Evolutionary conservation across 306 rosid genomes (phyloP), one percentile per base, ranked within the genome.

Genomic region (Castanea crenata): DNA sequence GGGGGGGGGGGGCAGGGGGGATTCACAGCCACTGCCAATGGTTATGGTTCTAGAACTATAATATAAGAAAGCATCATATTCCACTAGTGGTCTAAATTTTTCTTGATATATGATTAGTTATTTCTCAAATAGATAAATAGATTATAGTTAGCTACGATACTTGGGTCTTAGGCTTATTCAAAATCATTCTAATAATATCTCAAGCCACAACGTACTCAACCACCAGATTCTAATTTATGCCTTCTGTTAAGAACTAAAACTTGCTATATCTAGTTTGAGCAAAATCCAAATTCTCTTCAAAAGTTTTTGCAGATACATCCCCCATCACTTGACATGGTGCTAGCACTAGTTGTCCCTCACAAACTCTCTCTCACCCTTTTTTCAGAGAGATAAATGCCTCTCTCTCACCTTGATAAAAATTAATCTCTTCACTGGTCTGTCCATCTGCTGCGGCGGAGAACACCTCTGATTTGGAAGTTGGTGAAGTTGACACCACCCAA

Each of bases 371-470:
- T 95, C 99, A 0, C 99, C 99, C 76, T 95, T 27, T 27, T 27
- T 27, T 27, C 31, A 27, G 31, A 27, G 31, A 27, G 31, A 27
- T 27, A 27, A 27, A 25, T 25, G 1, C 27, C 27, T 25, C 27
- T 25, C 27, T 25, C 27, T 25, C 27, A 25, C 27, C 27, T 1
- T 25, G 99, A 61, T 89, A 95, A 6, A 94, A 97, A 63, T 88
- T 94, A 73, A 94, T 92, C 86, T 94, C 98, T 4, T 92, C 98
- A 75, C 98, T 92, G 9, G 98, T 94, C 86, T 94, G 98, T 41
- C 97, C 96, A 86, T 94, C 98, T 27, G 98, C 97, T 2, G 98
- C 98, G 0, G 97, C 92, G 2, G 98, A 94, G 94, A 94, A 94
- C 64, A 94, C 97, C 88, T 94, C 98, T 0, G 98, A 92, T 71